A percentile compares a stretch with the other conserved stretches of the same genome.
These are phyloP conservation scores for Nannochloropsis granulata DNA, from an alignment of 108 stramenopile genomes.

Conservation along the genomic window DNA sequence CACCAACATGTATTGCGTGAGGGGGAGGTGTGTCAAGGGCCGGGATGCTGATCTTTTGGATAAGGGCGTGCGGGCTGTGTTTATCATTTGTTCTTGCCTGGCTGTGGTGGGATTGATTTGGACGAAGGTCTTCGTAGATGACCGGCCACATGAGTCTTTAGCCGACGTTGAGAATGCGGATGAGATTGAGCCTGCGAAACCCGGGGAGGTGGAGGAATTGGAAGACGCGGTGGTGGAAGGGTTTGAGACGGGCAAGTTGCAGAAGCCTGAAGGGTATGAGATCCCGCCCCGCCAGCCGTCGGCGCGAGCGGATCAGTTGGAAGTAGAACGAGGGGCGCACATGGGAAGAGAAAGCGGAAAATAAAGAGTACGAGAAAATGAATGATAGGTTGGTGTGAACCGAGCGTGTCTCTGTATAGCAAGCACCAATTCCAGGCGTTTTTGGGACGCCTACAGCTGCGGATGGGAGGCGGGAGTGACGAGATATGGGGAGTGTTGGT, in stretches of 20 bases:
- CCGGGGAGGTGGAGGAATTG: not conserved
- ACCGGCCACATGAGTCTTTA: not conserved
- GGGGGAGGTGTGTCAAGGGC: not conserved
- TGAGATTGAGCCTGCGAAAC: not conserved
- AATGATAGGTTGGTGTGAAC: no score
- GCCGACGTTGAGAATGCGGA: not conserved
- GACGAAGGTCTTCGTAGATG: not conserved
- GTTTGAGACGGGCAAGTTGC: not conserved
- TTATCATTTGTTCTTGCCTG: not conserved
- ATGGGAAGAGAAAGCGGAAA: no score
- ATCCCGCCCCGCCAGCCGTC: not conserved
- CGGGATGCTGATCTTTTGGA: not conserved
- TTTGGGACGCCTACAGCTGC: no score
- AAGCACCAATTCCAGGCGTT: no score
- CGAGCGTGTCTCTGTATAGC: no score
- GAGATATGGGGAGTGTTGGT: no score
- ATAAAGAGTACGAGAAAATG: no score
- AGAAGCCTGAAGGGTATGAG: not conserved
- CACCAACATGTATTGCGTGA: not conserved
- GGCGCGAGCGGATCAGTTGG: not conserved
- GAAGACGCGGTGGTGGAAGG: not conserved
- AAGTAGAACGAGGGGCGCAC: no score
- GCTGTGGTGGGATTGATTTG: not conserved
- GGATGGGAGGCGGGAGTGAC: no score
- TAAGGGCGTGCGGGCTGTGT: not conserved